These are phyloP conservation scores for Clarireedia paspali DNA, from an alignment of 2,329 filamentous ascomycete genomes.

Conservation along the genomic window DNA sequence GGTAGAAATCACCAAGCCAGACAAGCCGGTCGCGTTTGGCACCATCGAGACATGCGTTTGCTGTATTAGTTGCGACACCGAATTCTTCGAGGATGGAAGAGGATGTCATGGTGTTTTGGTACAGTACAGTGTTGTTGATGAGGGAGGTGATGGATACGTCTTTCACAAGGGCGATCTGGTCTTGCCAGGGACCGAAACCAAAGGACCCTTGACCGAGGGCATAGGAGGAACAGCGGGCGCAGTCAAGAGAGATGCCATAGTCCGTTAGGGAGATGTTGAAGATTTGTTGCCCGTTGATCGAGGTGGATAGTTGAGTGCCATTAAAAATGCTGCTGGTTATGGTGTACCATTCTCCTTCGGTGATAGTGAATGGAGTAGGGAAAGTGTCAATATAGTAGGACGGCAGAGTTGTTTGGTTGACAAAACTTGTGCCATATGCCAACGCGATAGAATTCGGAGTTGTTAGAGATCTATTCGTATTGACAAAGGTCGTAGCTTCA, in stretches of 20 bases:
- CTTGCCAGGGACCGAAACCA: slow-evolving; percentile 35
- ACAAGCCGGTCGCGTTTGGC: slow-evolving; percentile 35
- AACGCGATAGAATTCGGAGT: background rate
- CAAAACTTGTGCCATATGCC: background rate
- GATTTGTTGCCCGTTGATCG: slow-evolving; percentile 22
- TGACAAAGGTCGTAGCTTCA: background rate
- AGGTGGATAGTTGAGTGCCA: slow-evolving; percentile 25
- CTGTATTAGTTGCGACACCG: slow-evolving; percentile 28
- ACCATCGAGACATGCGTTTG: slow-evolving; percentile 35
- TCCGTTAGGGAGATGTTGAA: slow-evolving; percentile 9
- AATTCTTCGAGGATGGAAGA: slow-evolving; percentile 31
- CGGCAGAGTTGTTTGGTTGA: background rate
- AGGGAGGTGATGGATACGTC: slow-evolving; percentile 29
- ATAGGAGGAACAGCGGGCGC: background rate
- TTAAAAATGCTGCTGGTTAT: slow-evolving; percentile 22
- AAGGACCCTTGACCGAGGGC: slow-evolving; percentile 27
- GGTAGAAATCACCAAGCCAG: slow-evolving; percentile 37
- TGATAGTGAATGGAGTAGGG: background rate
- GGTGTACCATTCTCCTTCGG: background rate
- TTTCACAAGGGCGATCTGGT: slow-evolving; percentile 32
- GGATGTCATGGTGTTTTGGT: slow-evolving; percentile 26
- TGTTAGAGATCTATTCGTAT: background rate
- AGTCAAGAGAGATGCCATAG: too few species aligned
- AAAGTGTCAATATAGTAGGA: background rate
- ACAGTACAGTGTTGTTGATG: slow-evolving; percentile 28